Base-by-base conservation (phyloP, 495 filamentous ascomycete species). In the Xylaria flabelliformis region DNA sequence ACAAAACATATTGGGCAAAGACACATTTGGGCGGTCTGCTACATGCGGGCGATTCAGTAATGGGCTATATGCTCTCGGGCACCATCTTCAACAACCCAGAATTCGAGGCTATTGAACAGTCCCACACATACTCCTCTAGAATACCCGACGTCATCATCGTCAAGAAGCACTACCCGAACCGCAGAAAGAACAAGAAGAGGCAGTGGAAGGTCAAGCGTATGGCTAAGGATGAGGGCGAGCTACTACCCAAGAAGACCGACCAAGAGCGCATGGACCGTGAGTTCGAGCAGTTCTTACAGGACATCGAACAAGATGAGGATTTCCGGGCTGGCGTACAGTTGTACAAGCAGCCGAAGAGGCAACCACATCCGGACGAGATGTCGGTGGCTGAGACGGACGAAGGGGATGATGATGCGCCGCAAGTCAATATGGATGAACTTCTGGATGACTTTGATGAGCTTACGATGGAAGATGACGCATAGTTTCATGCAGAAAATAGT, bases 131-230 rank as follows among this genome's bases (percentile, higher is more conserved):
- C 83, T 82, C 88, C 4, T 91, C 89, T 12, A 90, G 86, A 4
- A 91, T 99, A 53, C 97, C 97, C 0, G 97, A 98, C 73, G 97
- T 98, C 1, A 79, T 98, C 0, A 88, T 99, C 3, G 93, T 99
- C 74, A 97, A 97, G 94, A 99, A 99, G 80, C 88, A 90, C 86
- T 98, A 97, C 81, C 88, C 92, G 9, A 90, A 94, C 80, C 91
- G 91, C 75, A 92, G 93, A 87, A 92, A 91, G 84, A 89, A 87
- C 81, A 93, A 92, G 85, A 88, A 84, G 76, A 90, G 97, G 51
- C 90, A 91, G 82, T 99, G 96, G 96, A 92, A 91, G 73, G 89
- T 99, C 76, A 94, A 92, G 89, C 93, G 95, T 75, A 97, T 99
- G 93, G 89, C 89, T 55, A 90, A 88, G 80, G 94, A 98, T 63